Evolutionary conservation across 768 basidiomycete genomes (phyloP).

Genomic region (Multifurca ochricompacta): DNA sequence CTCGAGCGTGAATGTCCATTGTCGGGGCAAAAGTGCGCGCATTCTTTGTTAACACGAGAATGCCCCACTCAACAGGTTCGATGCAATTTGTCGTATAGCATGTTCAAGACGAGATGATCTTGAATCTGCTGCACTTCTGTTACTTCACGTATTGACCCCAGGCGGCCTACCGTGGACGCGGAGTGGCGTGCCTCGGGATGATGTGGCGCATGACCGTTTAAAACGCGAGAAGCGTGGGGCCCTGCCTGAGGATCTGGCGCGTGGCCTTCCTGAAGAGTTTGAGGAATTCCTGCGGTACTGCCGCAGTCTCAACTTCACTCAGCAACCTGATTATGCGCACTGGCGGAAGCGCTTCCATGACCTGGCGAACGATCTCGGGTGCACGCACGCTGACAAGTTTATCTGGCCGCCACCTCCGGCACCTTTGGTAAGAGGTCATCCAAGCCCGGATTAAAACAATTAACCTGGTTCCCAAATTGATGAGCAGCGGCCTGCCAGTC

Average conservation of each 20-base stretch:
- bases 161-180: conserved; percentile 72
- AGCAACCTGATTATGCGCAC: conserved; percentile 54
- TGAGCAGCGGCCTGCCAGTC: not conserved
- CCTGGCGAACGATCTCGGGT: conserved; percentile 55
- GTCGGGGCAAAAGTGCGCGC: conserved; percentile 56
- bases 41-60: not conserved
- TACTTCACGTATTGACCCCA: conserved; percentile 73
- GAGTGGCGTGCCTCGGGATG: conserved; percentile 69
- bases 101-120: conserved; percentile 75
- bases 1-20: conserved; percentile 69
- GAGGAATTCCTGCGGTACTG: conserved; percentile 73
- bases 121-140: conserved; percentile 69
- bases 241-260: conserved; percentile 58
- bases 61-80: not conserved
- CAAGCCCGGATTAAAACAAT: not conserved
- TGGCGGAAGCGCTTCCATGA: conserved; percentile 62
- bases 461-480: no score
- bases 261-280: conserved; percentile 60
- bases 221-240: conserved; percentile 58
- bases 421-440: conserved; percentile 25
- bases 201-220: conserved; percentile 51
- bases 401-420: conserved; percentile 54
- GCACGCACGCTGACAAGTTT: conserved; percentile 49
- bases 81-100: conserved; percentile 34
- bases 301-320: conserved; percentile 58